These are phyloP conservation scores for Amanita rimosa DNA, from an alignment of 768 basidiomycete species.

Conservation along the genomic window DNA sequence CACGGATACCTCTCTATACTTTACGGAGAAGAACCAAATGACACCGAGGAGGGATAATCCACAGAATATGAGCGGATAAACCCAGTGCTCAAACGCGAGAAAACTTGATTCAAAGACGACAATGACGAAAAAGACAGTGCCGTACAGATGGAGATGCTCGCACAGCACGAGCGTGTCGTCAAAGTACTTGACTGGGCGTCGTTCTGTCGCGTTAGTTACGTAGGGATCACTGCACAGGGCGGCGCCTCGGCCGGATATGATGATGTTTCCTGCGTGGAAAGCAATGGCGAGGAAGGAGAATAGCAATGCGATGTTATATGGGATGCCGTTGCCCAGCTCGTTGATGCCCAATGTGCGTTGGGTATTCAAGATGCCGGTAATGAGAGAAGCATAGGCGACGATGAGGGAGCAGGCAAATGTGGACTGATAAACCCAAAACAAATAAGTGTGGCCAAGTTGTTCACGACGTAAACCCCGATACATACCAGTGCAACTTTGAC, in stretches of 20 bases:
- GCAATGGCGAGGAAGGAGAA: constrained; percentile 1
- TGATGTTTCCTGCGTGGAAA: constrained; percentile 1
- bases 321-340: neutral
- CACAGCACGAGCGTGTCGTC: neutral
- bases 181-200: neutral
- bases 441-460: no score
- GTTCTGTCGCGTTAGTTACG: neutral
- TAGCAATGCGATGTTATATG: neutral
- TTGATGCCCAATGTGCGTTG: neutral
- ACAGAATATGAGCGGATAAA: neutral
- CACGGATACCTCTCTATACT: neutral
- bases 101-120: neutral
- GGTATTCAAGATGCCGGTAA: neutral
- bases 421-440: neutral
- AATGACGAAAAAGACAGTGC: constrained; percentile 1
- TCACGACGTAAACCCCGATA: neutral
- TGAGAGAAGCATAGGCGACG: neutral
- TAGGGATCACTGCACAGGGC: neutral
- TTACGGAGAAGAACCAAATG: neutral
- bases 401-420: constrained; percentile 2
- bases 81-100: neutral
- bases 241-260: neutral
- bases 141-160: neutral
- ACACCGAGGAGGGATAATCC: neutral
- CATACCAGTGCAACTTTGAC: neutral